Evolutionary conservation across 2,329 filamentous ascomycete species (phyloP).

Genomic region (Fusarium multiceps): DNA sequence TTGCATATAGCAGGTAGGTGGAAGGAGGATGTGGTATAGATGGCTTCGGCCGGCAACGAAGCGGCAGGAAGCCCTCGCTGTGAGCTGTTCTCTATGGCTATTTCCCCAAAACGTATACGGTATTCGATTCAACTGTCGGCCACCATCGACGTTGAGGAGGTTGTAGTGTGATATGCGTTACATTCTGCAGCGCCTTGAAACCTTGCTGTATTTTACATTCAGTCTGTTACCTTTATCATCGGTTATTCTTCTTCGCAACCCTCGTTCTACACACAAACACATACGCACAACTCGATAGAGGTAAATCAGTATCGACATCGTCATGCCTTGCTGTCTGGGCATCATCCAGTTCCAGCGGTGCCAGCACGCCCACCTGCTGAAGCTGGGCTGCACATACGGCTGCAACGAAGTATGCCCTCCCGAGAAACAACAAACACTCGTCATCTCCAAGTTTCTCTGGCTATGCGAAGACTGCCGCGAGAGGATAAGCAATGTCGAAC

Average conservation of each 20-base stretch:
- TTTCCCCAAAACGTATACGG: slow-evolving; percentile 22
- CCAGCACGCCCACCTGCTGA: slow-evolving; percentile 43
- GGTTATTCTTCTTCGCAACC: neutral
- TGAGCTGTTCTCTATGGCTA: slow-evolving; percentile 8
- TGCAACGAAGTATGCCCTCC: slow-evolving; percentile 44
- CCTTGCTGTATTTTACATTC: neutral
- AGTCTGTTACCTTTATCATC: neutral
- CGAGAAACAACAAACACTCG: slow-evolving; percentile 32
- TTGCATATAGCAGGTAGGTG: neutral
- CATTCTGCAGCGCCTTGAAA: slow-evolving; percentile 3
- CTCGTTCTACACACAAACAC: neutral
- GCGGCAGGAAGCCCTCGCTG: neutral
- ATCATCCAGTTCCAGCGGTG: slow-evolving; percentile 44
- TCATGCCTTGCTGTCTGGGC: slow-evolving; percentile 49
- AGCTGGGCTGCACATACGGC: slow-evolving; percentile 44
- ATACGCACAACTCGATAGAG: neutral
- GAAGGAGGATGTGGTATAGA: neutral
- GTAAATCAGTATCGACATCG: neutral
- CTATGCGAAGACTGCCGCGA: slow-evolving; percentile 46
- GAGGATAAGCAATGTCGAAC: slow-evolving; percentile 1
- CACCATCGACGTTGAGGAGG: slow-evolving; percentile 17
- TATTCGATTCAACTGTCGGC: slow-evolving; percentile 14
- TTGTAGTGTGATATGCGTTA: slow-evolving; percentile 1
- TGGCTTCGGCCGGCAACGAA: slow-evolving; percentile 10
- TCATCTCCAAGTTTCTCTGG: slow-evolving; percentile 44